Base-by-base conservation (phyloP, 2,329 filamentous ascomycete species). In the Neoascochyta sp. region DNA sequence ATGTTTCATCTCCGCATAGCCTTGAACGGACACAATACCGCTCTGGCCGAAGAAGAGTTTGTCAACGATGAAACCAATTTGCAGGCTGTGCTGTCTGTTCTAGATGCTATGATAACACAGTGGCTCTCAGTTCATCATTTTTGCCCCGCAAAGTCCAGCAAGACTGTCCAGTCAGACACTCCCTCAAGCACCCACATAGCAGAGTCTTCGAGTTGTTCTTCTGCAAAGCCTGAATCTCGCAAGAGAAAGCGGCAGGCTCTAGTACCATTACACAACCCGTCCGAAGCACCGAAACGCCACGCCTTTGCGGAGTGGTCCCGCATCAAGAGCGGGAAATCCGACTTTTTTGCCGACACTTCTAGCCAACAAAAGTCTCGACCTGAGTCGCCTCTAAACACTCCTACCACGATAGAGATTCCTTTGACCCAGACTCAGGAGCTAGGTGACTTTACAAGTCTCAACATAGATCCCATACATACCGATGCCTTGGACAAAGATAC, bases 1-100 rank as follows among this genome's bases (percentile, higher is more conserved):
- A 90, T 90, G 80, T 96, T 95, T 50, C 83, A 81, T 47, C 64
- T 96, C n/a, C 77, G 77, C 16, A 75, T 95, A 19, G 64, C 70
- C 2, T 50, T 73, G 7, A 52, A 45, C 12, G 37, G 50, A 6
- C 24, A 33, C 7, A 10, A 27, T n/a, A 15, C 24, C 10, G 36
- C 24, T 3, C 17, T 32, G 5, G 16, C 24, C 9, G 58, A 50
- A 16, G 53, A 59, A 16, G 21, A 39, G 0, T 44, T 52, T 25
- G 26, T 54, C 3, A 40, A 52, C 4, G 41, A 53, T 2, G 43
- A 61, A 9, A 33, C 46, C 8, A 54, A 50, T 9, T 41, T 86
- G n/a, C 67, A 74, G 15, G 62, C 68, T 2, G 72, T 86, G 2
- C 46, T 75, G 1, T 76, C 83, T 23, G 68, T 95, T 3, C 53